These are phyloP conservation scores for Diplotaxis tenuifolia DNA, from an alignment of 345 rosid genomes.

Conservation along the genomic window DNA sequence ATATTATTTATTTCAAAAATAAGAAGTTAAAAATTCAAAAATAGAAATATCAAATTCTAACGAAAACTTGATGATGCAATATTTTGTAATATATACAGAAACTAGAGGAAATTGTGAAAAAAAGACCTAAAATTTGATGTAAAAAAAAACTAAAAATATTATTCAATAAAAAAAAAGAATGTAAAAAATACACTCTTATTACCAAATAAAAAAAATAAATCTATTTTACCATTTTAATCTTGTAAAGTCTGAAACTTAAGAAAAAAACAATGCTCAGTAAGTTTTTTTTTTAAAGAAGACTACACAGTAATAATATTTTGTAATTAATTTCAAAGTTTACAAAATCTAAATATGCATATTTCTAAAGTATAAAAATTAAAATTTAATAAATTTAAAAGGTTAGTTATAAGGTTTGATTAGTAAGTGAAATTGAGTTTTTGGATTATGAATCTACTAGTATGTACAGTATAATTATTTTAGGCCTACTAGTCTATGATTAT, in stretches of 20 bases:
- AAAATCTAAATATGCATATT: neutral
- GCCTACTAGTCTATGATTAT: no score
- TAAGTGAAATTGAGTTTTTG: no score
- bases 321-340: no score
- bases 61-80: neutral
- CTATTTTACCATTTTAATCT: no score
- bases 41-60: neutral
- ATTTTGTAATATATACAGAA: neutral
- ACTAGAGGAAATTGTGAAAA: neutral
- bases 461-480: no score
- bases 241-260: neutral
- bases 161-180: neutral
- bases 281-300: neutral
- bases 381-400: neutral
- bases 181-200: no score
- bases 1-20: no score
- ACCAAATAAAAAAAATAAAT: no score
- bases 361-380: no score
- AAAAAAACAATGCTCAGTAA: no score
- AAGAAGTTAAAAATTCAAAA: neutral
- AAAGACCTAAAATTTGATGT: neutral
- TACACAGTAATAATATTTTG: neutral
- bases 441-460: no score
- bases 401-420: no score
- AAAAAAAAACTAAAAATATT: neutral